Evolutionary conservation across 2,329 filamentous ascomycete species (phyloP).

Genomic region (Neopestalotiopsis sp.): DNA sequence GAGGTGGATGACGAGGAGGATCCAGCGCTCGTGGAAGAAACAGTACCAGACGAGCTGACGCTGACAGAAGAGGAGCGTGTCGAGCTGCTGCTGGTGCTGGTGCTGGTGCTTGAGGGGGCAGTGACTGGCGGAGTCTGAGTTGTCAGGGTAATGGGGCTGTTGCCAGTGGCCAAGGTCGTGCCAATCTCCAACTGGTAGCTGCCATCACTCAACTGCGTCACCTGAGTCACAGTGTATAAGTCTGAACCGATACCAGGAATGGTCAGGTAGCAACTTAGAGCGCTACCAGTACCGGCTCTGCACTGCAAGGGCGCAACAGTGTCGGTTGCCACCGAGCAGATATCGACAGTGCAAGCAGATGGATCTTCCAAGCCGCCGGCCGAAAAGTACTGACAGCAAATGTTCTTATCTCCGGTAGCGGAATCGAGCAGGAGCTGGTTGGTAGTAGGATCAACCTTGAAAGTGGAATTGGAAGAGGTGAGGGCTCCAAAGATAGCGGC

Average conservation of each 20-base stretch:
- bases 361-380: not conserved
- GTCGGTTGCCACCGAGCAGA: not conserved
- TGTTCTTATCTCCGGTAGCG: not conserved
- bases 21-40: not conserved
- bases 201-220: not conserved
- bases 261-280: not conserved
- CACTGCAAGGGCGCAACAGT: slow-evolving; percentile 12
- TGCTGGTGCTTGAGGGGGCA: not conserved
- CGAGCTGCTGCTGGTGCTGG: not conserved
- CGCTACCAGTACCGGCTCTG: not conserved
- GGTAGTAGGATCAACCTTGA: not conserved
- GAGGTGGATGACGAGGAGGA: not conserved
- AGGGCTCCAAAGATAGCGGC: not conserved
- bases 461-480: not conserved
- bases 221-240: not conserved
- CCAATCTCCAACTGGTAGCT: slow-evolving; percentile 7
- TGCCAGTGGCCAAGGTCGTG: not conserved
- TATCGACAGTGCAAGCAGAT: not conserved
- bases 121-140: not conserved
- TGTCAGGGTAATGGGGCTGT: not conserved
- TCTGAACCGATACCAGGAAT: not conserved
- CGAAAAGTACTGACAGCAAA: not conserved
- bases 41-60: not conserved
- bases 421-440: not conserved
- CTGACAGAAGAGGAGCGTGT: not conserved